phyloP scores from a whole-genome alignment of 108 stramenopile species.

The Skeletonema grethae region DNA sequence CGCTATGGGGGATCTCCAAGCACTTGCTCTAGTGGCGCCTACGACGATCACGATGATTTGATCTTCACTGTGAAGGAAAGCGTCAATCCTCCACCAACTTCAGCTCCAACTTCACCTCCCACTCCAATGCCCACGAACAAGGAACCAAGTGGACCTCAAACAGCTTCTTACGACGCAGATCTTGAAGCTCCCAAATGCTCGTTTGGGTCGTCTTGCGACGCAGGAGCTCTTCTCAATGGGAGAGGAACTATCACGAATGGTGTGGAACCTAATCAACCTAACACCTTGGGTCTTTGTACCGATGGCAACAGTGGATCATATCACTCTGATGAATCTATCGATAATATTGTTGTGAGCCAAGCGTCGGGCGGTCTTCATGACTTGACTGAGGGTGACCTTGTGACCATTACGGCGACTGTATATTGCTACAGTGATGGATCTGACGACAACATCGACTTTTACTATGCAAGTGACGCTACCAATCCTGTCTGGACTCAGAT shows the following conservation, averaged over 20 bases:
- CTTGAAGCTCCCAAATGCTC: neutral
- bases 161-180: neutral
- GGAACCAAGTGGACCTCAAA: neutral
- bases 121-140: no score
- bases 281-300: constrained; percentile 5
- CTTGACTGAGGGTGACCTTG: neutral
- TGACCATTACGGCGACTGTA: neutral
- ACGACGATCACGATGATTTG: constrained; percentile 31
- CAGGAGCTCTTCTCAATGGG: constrained; percentile 14
- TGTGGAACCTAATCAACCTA: constrained; percentile 9
- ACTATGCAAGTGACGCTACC: neutral
- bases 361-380: neutral
- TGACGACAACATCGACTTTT: neutral
- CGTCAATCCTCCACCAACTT: neutral
- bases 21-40: constrained; percentile 4
- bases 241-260: constrained; percentile 10
- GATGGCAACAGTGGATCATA: constrained; percentile 13
- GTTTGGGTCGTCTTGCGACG: neutral
- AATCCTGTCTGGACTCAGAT: neutral
- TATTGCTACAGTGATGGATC: neutral
- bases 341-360: constrained; percentile 19
- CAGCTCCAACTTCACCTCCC: no score
- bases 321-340: constrained; percentile 22
- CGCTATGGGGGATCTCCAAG: constrained; percentile 7
- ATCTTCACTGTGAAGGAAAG: constrained; percentile 13